Evolutionary conservation across 2,329 filamentous ascomycete genomes (phyloP).

Genomic region (Tolypocladium album): DNA sequence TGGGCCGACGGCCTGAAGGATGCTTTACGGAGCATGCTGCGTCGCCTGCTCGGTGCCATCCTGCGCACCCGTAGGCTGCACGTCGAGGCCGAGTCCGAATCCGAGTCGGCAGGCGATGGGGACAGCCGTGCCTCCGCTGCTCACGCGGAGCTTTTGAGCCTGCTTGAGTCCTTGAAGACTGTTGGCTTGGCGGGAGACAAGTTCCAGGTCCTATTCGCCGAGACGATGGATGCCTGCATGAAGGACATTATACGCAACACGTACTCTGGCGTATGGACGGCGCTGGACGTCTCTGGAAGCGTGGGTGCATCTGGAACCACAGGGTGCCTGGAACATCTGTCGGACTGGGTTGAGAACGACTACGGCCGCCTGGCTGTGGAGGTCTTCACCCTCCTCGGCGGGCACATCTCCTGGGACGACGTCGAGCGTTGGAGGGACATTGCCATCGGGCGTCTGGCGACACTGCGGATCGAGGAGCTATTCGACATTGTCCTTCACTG

Average conservation of each 20-base stretch:
- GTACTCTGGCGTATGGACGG: slow-evolving; percentile 52
- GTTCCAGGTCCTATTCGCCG: slow-evolving; percentile 61
- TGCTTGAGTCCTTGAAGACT: slow-evolving; percentile 48
- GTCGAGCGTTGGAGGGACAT: slow-evolving; percentile 62
- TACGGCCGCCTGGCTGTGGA: slow-evolving; percentile 55
- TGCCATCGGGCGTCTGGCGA: slow-evolving; percentile 56
- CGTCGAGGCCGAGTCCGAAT: background rate
- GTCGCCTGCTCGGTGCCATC: slow-evolving; percentile 38
- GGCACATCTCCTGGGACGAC: slow-evolving; percentile 39
- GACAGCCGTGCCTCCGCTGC: slow-evolving; percentile 22
- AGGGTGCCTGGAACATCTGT: slow-evolving; percentile 47
- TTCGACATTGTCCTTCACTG: slow-evolving; percentile 72
- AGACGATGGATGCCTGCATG: slow-evolving; percentile 58
- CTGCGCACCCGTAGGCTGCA: slow-evolving; percentile 16
- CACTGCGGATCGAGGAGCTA: slow-evolving; percentile 57
- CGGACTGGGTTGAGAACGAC: slow-evolving; percentile 56
- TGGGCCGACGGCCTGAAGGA: slow-evolving; percentile 40
- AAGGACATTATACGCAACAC: slow-evolving; percentile 48
- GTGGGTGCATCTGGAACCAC: background rate
- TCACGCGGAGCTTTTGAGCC: slow-evolving; percentile 38
- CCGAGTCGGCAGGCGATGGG: slow-evolving; percentile 10
- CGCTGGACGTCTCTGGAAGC: slow-evolving; percentile 10
- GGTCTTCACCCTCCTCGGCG: slow-evolving; percentile 40
- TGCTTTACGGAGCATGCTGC: slow-evolving; percentile 44
- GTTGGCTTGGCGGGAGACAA: slow-evolving; percentile 59